Evolutionary conservation across 2,329 filamentous ascomycete genomes (phyloP).

Genomic region (Atkinsonella hypoxylon): DNA sequence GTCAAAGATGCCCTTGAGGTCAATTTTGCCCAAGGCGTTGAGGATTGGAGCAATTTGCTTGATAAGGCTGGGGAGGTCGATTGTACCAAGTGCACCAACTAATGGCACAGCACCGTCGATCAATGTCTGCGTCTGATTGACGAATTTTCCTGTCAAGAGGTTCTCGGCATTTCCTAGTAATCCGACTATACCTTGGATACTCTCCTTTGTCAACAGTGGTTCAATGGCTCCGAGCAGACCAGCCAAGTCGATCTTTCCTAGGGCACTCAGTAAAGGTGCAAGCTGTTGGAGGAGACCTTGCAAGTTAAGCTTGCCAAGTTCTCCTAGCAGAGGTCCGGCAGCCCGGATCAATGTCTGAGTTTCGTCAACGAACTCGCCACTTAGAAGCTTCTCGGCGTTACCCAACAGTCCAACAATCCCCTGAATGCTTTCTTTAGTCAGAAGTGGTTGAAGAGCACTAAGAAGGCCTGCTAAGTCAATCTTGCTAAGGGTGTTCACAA

Average conservation of each 20-base stretch:
- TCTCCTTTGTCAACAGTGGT: conserved; percentile 22
- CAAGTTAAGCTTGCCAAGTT: conserved; percentile 16
- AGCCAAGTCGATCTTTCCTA: conserved; percentile 21
- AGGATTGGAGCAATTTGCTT: conserved; percentile 19
- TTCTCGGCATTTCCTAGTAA: conserved; percentile 24
- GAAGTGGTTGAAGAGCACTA: conserved; percentile 15
- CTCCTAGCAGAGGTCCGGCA: conserved; percentile 15
- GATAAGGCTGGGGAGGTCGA: conserved; percentile 23
- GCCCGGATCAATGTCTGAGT: conserved; percentile 17
- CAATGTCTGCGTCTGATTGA: conserved; percentile 19
- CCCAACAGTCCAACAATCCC: conserved; percentile 20
- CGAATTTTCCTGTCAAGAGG: conserved; percentile 19
- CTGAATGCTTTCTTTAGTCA: conserved; percentile 16
- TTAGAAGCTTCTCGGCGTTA: conserved; percentile 18
- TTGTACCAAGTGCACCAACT: conserved; percentile 20
- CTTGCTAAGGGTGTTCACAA: conserved; percentile 19
- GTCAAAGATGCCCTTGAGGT: conserved; percentile 22
- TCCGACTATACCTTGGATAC: conserved; percentile 21
- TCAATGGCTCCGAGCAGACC: conserved; percentile 20
- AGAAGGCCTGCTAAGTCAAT: conserved; percentile 21
- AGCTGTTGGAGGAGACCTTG: conserved; percentile 17
- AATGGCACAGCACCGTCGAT: conserved; percentile 25
- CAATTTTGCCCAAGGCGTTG: conserved; percentile 18
- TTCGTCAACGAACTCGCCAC: conserved; percentile 16
- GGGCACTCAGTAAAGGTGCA: conserved; percentile 17